A percentile compares a stretch with the other conserved stretches of the same genome.
phyloP scores from a whole-genome alignment of 345 rosid genomes.

The Nephelium lappaceum region DNA sequence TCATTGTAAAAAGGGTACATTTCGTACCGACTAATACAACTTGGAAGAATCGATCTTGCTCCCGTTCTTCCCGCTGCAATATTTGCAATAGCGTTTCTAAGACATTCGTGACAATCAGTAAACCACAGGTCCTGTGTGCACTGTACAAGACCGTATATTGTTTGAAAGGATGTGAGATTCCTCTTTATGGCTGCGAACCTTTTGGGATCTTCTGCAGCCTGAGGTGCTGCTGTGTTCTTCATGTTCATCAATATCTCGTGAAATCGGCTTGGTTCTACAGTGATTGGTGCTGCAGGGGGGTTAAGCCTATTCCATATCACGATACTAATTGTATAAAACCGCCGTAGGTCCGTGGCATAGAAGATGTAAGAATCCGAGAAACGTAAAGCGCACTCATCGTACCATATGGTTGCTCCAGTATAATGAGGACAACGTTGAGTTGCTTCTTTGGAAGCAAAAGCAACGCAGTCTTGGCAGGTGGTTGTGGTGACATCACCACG shows the following conservation, averaged over 20 bases:
- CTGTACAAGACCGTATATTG: slow-evolving; percentile 26
- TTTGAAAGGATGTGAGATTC: not conserved
- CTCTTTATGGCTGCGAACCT: slow-evolving; percentile 13
- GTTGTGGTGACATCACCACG: slow-evolving; percentile 17
- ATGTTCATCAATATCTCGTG: not conserved
- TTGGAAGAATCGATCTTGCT: slow-evolving; percentile 33
- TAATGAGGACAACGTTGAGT: too few species aligned
- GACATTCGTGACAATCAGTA: slow-evolving; percentile 23
- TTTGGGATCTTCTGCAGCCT: not conserved
- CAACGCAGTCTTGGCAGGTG: slow-evolving; percentile 39
- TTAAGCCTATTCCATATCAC: too few species aligned
- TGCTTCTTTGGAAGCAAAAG: slow-evolving; percentile 21
- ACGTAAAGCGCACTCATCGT: too few species aligned
- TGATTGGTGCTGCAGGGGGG: too few species aligned
- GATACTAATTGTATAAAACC: not conserved
- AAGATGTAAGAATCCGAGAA: slow-evolving; percentile 35
- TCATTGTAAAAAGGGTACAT: slow-evolving; percentile 23
- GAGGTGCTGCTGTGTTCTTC: not conserved
- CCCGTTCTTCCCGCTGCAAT: slow-evolving; percentile 17
- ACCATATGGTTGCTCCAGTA: slow-evolving; percentile 32
- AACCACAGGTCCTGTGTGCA: slow-evolving; percentile 23
- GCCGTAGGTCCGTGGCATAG: not conserved
- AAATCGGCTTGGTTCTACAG: slow-evolving; percentile 5
- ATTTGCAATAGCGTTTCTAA: slow-evolving; percentile 3
- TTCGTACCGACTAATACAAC: slow-evolving; percentile 43